Evolutionary conservation across 2,329 filamentous ascomycete genomes (phyloP), one percentile per base, ranked within the genome.

Genomic region (Stachybotrys chlorohalonatus): DNA sequence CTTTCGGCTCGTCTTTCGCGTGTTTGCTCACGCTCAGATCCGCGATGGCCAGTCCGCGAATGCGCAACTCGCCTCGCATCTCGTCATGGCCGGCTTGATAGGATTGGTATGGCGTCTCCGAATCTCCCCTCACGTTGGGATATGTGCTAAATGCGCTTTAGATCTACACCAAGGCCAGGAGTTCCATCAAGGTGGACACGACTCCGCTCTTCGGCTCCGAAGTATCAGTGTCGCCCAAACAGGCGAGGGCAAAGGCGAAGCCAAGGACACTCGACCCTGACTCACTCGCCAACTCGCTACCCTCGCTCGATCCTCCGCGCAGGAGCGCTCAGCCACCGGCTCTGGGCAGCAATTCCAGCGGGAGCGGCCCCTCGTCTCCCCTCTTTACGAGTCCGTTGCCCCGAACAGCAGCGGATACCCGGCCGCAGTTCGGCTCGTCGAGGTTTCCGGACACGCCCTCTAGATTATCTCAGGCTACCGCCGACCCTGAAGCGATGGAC

Each of bases 401-500:
- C 13, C 36, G 13, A 42, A 42, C 13, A 42, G 9, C 36, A 42
- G 36, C 36, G 6, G 6, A 9, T 13, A 42, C 9, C 4, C 36
- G 5, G 36, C 36, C 36, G 36, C 36, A 42, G 36, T 42, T 42
- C 36, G 36, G 36, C 36, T 9, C 13, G 36, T 9, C 36, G 36
- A 42, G 36, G 8, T 42, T 42, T 9, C 36, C 9, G 36, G 36
- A 42, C 9, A 13, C 36, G 36, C 8, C 36, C 2, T 5, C 36
- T 42, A 9, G 9, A 13, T 3, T 9, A 9, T 42, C 13, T 42
- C 36, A 13, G 36, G 5, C 8, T 42, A 13, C 36, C 2, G 36
- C 9, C 5, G 36, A 78, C 55, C 73, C 72, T 1, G 81, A 86
- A 46, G 79, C 80, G 54, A 91, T 92, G 88, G 88, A 91, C 63